A percentile compares a stretch with the other conserved stretches of the same genome.
phyloP scores from a whole-genome alignment of 148 eudicot species.

The Chenopodium berlandieri region DNA sequence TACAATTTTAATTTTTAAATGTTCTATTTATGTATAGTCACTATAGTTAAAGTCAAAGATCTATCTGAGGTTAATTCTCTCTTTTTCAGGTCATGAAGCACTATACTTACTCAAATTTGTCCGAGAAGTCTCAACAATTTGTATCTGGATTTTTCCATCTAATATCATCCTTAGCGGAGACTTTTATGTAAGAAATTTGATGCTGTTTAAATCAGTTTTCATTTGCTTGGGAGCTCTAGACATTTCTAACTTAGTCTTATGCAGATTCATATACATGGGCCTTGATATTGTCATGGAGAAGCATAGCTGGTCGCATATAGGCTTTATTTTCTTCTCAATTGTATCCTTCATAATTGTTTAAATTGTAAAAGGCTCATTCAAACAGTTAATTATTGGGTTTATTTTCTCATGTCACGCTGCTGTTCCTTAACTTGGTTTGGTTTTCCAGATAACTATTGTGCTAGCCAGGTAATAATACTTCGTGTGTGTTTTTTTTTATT shows the following conservation, averaged over 20 bases:
- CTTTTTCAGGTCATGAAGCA: constrained; percentile 90
- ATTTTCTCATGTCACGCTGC: constrained; percentile 21
- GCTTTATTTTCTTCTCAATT: constrained; percentile 94
- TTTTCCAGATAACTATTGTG: constrained; percentile 69
- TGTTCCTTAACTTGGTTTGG: constrained; percentile 55
- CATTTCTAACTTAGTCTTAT: constrained; percentile 23
- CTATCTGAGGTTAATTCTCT: neutral
- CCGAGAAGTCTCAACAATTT: constrained; percentile 88
- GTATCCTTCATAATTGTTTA: constrained; percentile 63
- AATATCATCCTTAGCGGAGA: constrained; percentile 97
- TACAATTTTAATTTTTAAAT: neutral
- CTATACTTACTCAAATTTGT: constrained; percentile 85
- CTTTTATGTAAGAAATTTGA: constrained; percentile 74
- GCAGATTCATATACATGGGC: constrained; percentile 99
- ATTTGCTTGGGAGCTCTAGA: neutral
- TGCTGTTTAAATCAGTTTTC: neutral
- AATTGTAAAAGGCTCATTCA: constrained; percentile 12
- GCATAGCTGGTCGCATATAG: constrained; percentile 99
- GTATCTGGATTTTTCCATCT: constrained; percentile 96
- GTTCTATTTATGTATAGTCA: neutral
- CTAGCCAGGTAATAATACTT: constrained; percentile 66
- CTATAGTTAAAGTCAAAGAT: constrained; percentile 14
- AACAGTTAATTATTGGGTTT: neutral
- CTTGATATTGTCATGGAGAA: constrained; percentile 99
- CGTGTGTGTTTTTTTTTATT: neutral